Evolutionary conservation across 352 stramenopile genomes (phyloP), one percentile per base, ranked within the genome.

Genomic region (Globisporangium orthogonon): DNA sequence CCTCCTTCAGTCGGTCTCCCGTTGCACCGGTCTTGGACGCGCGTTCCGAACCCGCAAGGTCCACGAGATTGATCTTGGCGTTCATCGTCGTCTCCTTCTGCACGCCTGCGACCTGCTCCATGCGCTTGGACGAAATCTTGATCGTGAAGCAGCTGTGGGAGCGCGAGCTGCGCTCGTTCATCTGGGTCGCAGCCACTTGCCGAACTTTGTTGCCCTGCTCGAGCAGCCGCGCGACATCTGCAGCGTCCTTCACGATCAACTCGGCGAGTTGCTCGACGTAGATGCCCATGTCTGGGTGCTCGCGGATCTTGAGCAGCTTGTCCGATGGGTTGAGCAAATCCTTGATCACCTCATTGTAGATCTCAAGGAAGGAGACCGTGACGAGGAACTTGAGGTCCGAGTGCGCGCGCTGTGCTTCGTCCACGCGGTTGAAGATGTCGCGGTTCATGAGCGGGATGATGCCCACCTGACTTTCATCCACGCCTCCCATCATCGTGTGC

Each of bases 281-380:
- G 58, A 97, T 97, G 52, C 91, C 91, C 68, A 97, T 85, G 60
- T 96, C 89, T 0, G 87, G 84, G 61, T 97, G 88, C 67, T 98
- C 88, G 7, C 89, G 86, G 51, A 97, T 96, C 65, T 97, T 91
- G 54, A 97, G 83, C 55, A 94, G 46, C 54, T 96, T 94, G 60
- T 95, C 88, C 3, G 84, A 91, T 6, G 90, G 88, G 58, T 97
- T 96, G 15, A 98, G 78, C 55, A 98, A 63, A 60, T 98, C 94
- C 41, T 95, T 90, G 58, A 98, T 95, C 1, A 96, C 81, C 63
- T 98, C 94, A 65, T 98, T 97, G 75, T 98, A 98, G 56, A 98
- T 97, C 59, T 98, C 93, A 23, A 98, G 69, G 61, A 96, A 98
- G n/a, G 87, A 96, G 15, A 97, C 89, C 1, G 83, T 90, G 15